A percentile compares a stretch with the other conserved stretches of the same genome.
These are phyloP conservation scores for Rhizoclosmatium globosum DNA, from an alignment of 192 early-diverging fungal genomes.

Conservation along the genomic window DNA sequence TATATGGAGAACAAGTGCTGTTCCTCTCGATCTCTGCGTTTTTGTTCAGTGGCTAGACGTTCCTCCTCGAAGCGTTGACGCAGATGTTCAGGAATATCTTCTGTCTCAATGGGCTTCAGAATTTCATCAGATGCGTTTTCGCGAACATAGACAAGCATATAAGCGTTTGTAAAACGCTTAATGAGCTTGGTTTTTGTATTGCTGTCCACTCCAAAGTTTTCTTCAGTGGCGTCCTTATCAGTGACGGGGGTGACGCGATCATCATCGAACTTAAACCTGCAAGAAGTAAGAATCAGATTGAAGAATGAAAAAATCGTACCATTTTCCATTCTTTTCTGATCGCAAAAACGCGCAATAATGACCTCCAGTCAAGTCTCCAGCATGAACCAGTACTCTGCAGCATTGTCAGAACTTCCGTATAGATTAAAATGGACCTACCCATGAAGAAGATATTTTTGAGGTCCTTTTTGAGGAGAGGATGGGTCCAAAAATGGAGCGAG, in stretches of 20 bases:
- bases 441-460: conserved; percentile 84
- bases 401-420: not conserved
- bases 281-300: not conserved
- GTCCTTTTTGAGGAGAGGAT: conserved; percentile 61
- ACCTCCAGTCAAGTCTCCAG: conserved; percentile 89
- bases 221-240: conserved; percentile 86
- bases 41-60: conserved; percentile 61
- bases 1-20: conserved; percentile 69
- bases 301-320: conserved; percentile 56
- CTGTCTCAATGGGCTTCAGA: conserved; percentile 66
- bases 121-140: conserved; percentile 76
- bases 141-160: conserved; percentile 98
- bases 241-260: conserved; percentile 87
- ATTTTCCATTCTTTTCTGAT: conserved; percentile 82
- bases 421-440: conserved; percentile 61
- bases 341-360: conserved; percentile 94
- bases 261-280: conserved; percentile 85
- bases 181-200: conserved; percentile 13
- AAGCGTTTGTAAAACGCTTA: conserved; percentile 95
- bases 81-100: conserved; percentile 87
- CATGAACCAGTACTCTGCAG: conserved; percentile 89
- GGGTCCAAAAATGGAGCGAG: conserved; percentile 78
- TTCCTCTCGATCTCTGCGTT: conserved; percentile 76
- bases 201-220: conserved; percentile 86
- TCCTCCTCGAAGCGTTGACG: conserved; percentile 69